These are phyloP conservation scores for Epichloe gansuensis DNA, from an alignment of 2,329 filamentous ascomycete genomes.

Conservation along the genomic window DNA sequence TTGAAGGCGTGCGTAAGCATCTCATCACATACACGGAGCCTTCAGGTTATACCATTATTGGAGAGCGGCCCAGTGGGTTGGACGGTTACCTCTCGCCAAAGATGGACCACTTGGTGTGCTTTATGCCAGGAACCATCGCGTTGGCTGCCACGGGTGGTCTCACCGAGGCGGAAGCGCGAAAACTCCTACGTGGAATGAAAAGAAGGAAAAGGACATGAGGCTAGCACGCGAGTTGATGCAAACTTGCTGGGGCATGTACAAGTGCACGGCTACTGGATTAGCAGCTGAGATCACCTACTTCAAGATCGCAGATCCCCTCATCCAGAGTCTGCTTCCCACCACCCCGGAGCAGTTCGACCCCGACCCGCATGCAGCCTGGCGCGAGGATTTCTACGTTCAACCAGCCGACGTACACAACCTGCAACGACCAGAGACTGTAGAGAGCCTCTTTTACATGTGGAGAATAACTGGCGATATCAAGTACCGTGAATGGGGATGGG, in stretches of 20 bases:
- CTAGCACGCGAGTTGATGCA: slow-evolving; percentile 87
- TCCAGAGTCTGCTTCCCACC: slow-evolving; percentile 37
- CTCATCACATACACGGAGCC: slow-evolving; percentile 78
- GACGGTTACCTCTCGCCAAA: slow-evolving; percentile 59
- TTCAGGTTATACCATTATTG: slow-evolving; percentile 76
- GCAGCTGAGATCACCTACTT: slow-evolving; percentile 94
- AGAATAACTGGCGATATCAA: slow-evolving; percentile 81
- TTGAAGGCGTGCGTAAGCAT: slow-evolving; percentile 80
- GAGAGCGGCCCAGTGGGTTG: slow-evolving; percentile 70
- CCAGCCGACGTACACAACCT: slow-evolving; percentile 81
- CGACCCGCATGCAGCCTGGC: slow-evolving; percentile 51
- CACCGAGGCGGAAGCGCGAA: slow-evolving; percentile 62
- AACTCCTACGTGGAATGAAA: slow-evolving; percentile 59
- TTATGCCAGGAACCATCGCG: slow-evolving; percentile 92
- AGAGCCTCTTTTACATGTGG: slow-evolving; percentile 97
- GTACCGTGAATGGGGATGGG: slow-evolving; percentile 96
- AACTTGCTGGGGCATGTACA: slow-evolving; percentile 98
- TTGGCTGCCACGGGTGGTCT: slow-evolving; percentile 73
- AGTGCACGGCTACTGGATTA: slow-evolving; percentile 78
- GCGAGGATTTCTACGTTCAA: slow-evolving; percentile 69
- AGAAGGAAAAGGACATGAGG: slow-evolving; percentile 76
- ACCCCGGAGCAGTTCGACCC: slow-evolving; percentile 38
- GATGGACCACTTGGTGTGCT: slow-evolving; percentile 97
- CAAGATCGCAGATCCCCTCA: slow-evolving; percentile 59
- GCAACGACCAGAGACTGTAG: slow-evolving; percentile 91